Evolutionary conservation across 2,329 filamentous ascomycete genomes (phyloP).

Genomic region (Ascochyta koolunga): DNA sequence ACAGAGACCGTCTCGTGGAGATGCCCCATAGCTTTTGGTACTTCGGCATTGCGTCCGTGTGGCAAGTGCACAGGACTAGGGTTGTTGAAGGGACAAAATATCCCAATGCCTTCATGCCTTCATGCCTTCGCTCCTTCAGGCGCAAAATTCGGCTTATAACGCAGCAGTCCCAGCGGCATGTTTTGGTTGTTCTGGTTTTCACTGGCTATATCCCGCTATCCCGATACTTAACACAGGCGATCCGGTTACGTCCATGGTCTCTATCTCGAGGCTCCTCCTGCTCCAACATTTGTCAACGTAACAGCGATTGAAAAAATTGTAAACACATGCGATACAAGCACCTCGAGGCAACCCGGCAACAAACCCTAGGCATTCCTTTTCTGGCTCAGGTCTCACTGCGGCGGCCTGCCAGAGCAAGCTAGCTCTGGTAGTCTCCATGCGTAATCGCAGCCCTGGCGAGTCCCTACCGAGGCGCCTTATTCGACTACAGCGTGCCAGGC

Average conservation of each 20-base stretch:
- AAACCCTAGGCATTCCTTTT: conserved; percentile 48
- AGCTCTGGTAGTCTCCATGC: conserved; percentile 59
- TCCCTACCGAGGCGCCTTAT: conserved; percentile 53
- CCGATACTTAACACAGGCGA: conserved; percentile 48
- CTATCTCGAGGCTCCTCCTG: conserved; percentile 42
- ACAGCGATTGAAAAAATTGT: conserved; percentile 46
- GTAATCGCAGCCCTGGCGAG: conserved; percentile 58
- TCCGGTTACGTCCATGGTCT: conserved; percentile 38
- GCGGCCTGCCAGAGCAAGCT: conserved; percentile 56
- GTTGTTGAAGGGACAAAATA: conserved; percentile 44
- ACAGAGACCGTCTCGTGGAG: conserved; percentile 52
- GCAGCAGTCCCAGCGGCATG: conserved; percentile 43
- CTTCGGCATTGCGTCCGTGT: conserved; percentile 51
- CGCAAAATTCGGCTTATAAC: conserved; percentile 49
- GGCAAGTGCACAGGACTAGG: conserved; percentile 51
- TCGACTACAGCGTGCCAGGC: conserved; percentile 54
- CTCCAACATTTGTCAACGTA: conserved; percentile 52
- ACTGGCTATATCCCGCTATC: conserved; percentile 47
- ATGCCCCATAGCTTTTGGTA: conserved; percentile 46
- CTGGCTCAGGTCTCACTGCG: conserved; percentile 52
- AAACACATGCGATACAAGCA: conserved; percentile 51
- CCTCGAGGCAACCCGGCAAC: conserved; percentile 41
- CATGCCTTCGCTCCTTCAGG: conserved; percentile 48
- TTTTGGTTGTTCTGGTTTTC: conserved; percentile 17
- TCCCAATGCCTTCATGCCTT: conserved; percentile 50